Base-by-base conservation (phyloP, 2,329 filamentous ascomycete genomes). In the Bipolaris bicolor region DNA sequence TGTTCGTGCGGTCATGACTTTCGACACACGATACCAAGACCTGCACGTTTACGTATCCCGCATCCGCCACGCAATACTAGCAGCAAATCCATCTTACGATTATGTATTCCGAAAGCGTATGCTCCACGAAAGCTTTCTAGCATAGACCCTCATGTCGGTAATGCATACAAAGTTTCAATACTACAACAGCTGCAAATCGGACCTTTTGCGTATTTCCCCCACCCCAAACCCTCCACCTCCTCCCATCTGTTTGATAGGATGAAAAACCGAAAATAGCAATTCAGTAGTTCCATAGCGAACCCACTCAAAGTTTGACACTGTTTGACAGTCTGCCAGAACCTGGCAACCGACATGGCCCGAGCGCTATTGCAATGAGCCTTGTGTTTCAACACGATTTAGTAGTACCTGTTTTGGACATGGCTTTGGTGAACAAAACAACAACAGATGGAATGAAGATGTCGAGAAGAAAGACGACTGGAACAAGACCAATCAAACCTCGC, bases 71-170 rank as follows among this genome's bases (percentile, higher is more conserved):
- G 5, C 22, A 43, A 41, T 13, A 15, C 16, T 15, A 16, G 2
- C 13, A 20, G 26, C 20, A 5, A 15, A 26, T 20, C 4, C 1
- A 11, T 46, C 13, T 18, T 10, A 31, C 3, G 1, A 18, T 6
- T 20, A 3, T 6, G 26, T 16, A 7, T 33, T 18, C 16, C 5
- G 11, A 5, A 9, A 5, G 6, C 18, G 9, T 13, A n/a, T 13
- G 24, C n/a, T 31, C 43, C 20, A 20, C 29, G 18, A 29, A 46
- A 24, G 3, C 26, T 20, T 16, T 31, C 5, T 11, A 15, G 6
- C 26, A n/a, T n/a, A n/a, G n/a, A n/a, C n/a, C n/a, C 34, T 49
- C 37, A 49, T 49, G 46, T 49, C 46, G 39, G 22, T n/a, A 9
- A 26, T 39, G 34, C 20, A 29, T 29, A 49, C 34, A 13, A 31